Evolutionary conservation across 495 filamentous ascomycete genomes (phyloP).

Genomic region (Viridothelium virens): DNA sequence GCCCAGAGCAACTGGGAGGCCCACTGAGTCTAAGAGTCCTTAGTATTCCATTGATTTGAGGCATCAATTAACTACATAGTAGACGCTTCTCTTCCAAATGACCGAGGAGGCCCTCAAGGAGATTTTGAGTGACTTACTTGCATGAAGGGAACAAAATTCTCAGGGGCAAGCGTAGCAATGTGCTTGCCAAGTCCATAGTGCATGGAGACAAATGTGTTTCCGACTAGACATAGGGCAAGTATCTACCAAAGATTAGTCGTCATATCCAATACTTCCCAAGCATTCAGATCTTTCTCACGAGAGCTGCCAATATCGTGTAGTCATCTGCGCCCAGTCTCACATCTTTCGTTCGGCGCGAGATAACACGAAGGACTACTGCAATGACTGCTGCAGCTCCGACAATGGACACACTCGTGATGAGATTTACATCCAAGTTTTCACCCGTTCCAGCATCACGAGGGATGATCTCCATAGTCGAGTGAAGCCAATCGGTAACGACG

Average conservation of each 20-base stretch:
- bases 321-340: background rate
- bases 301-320: background rate
- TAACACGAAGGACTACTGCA: background rate
- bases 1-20: background rate
- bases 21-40: background rate
- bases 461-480: background rate
- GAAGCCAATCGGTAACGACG: background rate
- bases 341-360: background rate
- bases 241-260: background rate
- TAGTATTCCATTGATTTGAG: background rate
- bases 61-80: too few relatives aligned
- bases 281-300: background rate
- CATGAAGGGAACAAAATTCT: background rate
- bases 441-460: background rate
- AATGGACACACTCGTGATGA: background rate
- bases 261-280: background rate
- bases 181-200: slow-evolving; percentile 6
- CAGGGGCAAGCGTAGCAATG: background rate
- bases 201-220: background rate
- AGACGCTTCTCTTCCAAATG: too few relatives aligned
- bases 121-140: background rate
- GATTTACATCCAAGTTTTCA: background rate
- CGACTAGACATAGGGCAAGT: background rate
- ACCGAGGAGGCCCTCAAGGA: too few relatives aligned
- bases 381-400: background rate